These are phyloP conservation scores for Multifurca ochricompacta DNA, from an alignment of 768 basidiomycete genomes.

Conservation along the genomic window DNA sequence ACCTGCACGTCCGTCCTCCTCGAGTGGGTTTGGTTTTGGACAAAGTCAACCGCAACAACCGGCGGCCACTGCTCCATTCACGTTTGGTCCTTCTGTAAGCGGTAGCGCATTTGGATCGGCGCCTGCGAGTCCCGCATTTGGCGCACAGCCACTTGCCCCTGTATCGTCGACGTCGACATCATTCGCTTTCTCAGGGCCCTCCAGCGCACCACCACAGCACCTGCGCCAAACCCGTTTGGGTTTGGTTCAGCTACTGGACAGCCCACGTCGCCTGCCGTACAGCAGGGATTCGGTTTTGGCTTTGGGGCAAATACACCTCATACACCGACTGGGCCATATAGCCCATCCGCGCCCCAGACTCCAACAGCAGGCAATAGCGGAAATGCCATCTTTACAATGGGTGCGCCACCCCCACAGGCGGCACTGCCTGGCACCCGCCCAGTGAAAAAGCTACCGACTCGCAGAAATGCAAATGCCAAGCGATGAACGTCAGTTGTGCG, in stretches of 20 bases:
- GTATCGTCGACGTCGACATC: not conserved
- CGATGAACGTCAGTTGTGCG: not conserved
- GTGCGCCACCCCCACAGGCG: conserved; percentile 22
- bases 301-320: conserved; percentile 22
- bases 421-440: conserved; percentile 20
- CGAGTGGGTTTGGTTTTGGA: conserved; percentile 26
- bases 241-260: conserved; percentile 26
- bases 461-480: conserved; percentile 24
- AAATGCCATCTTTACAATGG: conserved; percentile 27
- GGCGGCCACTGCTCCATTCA: conserved; percentile 21
- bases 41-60: conserved; percentile 28
- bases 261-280: conserved; percentile 29
- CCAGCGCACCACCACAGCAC: conserved; percentile 28
- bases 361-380: conserved; percentile 6
- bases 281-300: conserved; percentile 22
- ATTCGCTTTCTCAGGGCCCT: conserved; percentile 26
- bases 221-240: conserved; percentile 27
- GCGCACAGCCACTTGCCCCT: conserved; percentile 9
- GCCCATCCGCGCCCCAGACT: conserved; percentile 19
- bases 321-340: conserved; percentile 26
- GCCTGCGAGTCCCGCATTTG: conserved; percentile 20
- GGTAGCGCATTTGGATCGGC: conserved; percentile 25
- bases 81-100: conserved; percentile 23
- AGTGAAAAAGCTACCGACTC: conserved; percentile 29
- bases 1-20: conserved; percentile 28